A percentile compares a stretch with the other conserved stretches of the same genome.
Conservation (phyloP, 108 stramenopile species). For the Phaeodactylum tricornutum region DNA sequence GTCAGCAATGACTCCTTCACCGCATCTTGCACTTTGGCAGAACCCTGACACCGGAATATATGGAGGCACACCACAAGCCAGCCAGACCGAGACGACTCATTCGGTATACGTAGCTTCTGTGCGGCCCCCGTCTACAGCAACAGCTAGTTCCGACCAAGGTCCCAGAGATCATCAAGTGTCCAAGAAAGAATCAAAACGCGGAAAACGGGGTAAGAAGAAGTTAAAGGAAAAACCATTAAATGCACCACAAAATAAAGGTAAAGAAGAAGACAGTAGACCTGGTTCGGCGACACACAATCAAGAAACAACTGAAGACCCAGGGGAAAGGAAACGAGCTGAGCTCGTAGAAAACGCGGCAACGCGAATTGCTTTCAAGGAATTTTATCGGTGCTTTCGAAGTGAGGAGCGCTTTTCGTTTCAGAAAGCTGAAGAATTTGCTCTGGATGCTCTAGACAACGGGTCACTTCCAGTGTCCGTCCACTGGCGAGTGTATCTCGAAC, state of each 20-base stretch:
- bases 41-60: no score
- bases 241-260: not conserved
- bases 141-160: not conserved
- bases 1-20: constrained; percentile 7
- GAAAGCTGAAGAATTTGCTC: constrained; percentile 51
- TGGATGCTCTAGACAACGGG: constrained; percentile 22
- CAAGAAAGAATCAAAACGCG: constrained; percentile 4
- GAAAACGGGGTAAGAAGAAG: constrained; percentile 12
- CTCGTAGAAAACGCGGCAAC: constrained; percentile 40
- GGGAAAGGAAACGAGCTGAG: constrained; percentile 32
- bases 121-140: constrained; percentile 1
- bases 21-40: constrained; percentile 3
- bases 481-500: constrained; percentile 72
- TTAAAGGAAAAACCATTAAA: not conserved
- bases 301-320: constrained; percentile 13
- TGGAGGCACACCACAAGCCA: no score
- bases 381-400: constrained; percentile 45
- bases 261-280: not conserved
- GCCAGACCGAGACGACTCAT: not conserved
- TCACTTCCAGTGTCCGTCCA: constrained; percentile 46
- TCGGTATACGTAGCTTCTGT: no score
- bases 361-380: constrained; percentile 52
- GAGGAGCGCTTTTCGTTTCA: constrained; percentile 39
- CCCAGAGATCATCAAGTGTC: not conserved
- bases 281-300: not conserved